A percentile compares a stretch with the other conserved stretches of the same genome.
phyloP scores from a whole-genome alignment of 306 rosid genomes.

The Acacia acuminata region DNA sequence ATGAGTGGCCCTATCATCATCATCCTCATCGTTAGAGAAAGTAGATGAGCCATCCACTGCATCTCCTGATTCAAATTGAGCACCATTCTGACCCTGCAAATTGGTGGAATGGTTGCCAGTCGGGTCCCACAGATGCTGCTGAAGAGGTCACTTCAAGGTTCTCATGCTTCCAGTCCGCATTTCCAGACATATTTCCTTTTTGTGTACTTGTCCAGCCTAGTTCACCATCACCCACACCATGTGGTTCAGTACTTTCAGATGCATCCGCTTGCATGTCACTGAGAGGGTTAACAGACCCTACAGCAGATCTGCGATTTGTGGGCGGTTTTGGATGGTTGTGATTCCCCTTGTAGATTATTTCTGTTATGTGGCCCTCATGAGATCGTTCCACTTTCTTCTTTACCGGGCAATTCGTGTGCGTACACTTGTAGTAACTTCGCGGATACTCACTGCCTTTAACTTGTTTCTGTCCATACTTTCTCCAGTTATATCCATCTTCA shows the following conservation, averaged over 20 bases:
- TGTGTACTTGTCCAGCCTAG: constrained; percentile 55
- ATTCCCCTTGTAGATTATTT: constrained; percentile 92
- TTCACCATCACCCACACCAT: constrained; percentile 55
- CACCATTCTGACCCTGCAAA: constrained; percentile 67
- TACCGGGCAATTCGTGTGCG: constrained; percentile 80
- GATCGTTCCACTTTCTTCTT: constrained; percentile 95
- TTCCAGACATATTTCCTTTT: constrained; percentile 51
- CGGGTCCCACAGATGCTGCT: constrained; percentile 64
- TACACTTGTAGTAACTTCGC: constrained; percentile 92
- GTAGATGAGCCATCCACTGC: constrained; percentile 86
- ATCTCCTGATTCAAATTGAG: constrained; percentile 66
- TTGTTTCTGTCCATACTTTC: constrained; percentile 96
- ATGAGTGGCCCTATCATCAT: constrained; percentile 86
- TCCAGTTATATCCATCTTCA: constrained; percentile 94
- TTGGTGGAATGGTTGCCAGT: constrained; percentile 62
- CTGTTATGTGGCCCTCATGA: constrained; percentile 90
- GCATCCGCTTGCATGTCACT: constrained; percentile 67
- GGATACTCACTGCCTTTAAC: constrained; percentile 98
- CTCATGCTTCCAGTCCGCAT: constrained; percentile 69
- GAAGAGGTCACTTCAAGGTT: constrained; percentile 85
- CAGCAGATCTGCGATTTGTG: constrained; percentile 68
- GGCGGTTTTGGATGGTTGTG: constrained; percentile 89
- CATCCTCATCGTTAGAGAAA: constrained; percentile 89
- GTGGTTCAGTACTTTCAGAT: constrained; percentile 64
- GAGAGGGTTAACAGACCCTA: constrained; percentile 57